Evolutionary conservation across 192 early-diverging fungal species (phyloP), one percentile per base, ranked within the genome.

Genomic region (Funneliformis mosseae): DNA sequence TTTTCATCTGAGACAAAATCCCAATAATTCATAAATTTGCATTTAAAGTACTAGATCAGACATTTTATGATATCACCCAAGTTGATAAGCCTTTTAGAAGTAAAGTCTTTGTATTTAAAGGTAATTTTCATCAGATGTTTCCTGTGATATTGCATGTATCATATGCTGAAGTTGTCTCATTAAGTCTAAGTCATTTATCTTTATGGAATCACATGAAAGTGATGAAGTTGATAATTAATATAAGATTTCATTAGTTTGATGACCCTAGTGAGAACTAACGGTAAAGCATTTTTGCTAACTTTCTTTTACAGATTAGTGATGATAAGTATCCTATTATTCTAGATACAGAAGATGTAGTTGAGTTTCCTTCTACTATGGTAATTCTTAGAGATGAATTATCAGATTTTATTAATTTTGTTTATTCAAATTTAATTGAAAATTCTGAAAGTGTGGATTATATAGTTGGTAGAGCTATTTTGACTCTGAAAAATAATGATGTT

Each of bases 1-100:
- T 84, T 45, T 71, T 87, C 61, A 39, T 87, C 16, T 87, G 86
- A 83, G 86, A 84, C n/a, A 8, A 60, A 60, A 75, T 79, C 55
- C 74, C 78, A 18, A 83, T 83, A 78, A 25, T 25, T 33, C 16
- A 78, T 27, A 60, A 60, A 14, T 60, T 60, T 60, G 0, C 33
- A 60, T 60, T 73, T 72, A 55, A 82, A 64, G 50, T 33, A 7
- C 46, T 82, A n/a, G 76, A 77, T 43, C 9, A 16, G 8, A 77
- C 60, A 11, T 16, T 82, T 5, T 16, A 41, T 43, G 75, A 82
- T 62, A 55, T 82, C 3, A 73, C 72, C 10, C 38, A 69, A 11
- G 5, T 23, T 5, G 23, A 75, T 10, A 61, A 46, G 16, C 76
- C 70, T 46, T 82, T 78, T 74, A 76, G 81, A 18, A 55, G 81